These are phyloP conservation scores for Xylaria sp. DNA, from an alignment of 495 filamentous ascomycete species.

Conservation along the genomic window DNA sequence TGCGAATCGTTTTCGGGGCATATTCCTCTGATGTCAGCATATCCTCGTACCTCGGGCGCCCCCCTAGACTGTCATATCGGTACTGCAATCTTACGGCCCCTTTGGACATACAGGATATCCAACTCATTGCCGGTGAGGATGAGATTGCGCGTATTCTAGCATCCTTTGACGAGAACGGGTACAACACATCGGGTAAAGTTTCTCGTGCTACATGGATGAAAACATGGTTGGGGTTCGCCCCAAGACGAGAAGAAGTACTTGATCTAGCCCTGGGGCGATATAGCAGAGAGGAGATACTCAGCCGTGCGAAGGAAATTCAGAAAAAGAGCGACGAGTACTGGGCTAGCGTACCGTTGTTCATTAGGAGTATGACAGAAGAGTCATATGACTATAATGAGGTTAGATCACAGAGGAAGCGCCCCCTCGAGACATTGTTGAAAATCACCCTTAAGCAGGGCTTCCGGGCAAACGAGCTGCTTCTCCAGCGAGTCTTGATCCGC, in stretches of 20 bases:
- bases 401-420: constrained; percentile 29
- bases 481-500: constrained; percentile 53
- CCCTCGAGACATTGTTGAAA: constrained; percentile 43
- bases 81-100: constrained; percentile 42
- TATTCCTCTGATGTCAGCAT: constrained; percentile 40
- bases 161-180: constrained; percentile 39
- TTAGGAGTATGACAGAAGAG: constrained; percentile 43
- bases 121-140: constrained; percentile 34
- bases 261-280: constrained; percentile 40
- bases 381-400: constrained; percentile 30
- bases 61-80: constrained; percentile 40
- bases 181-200: constrained; percentile 35
- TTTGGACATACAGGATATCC: constrained; percentile 35
- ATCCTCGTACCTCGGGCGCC: constrained; percentile 39
- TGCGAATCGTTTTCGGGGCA: constrained; percentile 31
- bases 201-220: constrained; percentile 39
- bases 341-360: constrained; percentile 45
- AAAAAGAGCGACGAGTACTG: constrained; percentile 44
- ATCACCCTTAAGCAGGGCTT: constrained; percentile 48
- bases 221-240: constrained; percentile 37
- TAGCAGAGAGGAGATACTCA: constrained; percentile 42
- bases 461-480: constrained; percentile 53
- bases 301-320: constrained; percentile 44
- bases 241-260: constrained; percentile 40
- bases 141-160: constrained; percentile 35